A percentile compares a stretch with the other conserved stretches of the same genome.
These are phyloP conservation scores for Coniochaeta hoffmannii DNA, from an alignment of 2,329 filamentous ascomycete genomes.

Conservation along the genomic window DNA sequence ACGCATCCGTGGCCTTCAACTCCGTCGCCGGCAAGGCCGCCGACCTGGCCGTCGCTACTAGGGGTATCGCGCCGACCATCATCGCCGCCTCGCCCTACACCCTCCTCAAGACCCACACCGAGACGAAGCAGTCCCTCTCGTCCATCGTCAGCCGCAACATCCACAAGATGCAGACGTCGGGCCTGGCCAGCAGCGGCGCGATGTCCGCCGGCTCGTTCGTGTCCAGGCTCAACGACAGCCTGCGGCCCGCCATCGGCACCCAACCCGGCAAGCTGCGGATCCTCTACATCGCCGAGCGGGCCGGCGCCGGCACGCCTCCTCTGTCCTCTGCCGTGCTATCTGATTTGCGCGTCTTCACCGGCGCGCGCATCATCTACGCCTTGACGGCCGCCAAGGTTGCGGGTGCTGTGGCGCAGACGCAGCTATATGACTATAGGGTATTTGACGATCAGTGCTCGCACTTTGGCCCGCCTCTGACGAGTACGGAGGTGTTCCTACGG, in stretches of 20 bases:
- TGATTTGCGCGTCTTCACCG: conserved; percentile 74
- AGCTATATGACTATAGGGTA: conserved; percentile 77
- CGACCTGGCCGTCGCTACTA: conserved; percentile 65
- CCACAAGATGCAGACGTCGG: conserved; percentile 64
- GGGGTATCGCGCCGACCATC: conserved; percentile 72
- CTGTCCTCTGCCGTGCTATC: conserved; percentile 65
- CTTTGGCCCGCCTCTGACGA: conserved; percentile 76
- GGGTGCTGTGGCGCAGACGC: conserved; percentile 80
- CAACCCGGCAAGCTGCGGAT: conserved; percentile 70
- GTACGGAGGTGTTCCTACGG: conserved; percentile 68
- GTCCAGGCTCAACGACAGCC: conserved; percentile 52
- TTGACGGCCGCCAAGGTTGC: conserved; percentile 77
- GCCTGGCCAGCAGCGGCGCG: conserved; percentile 61
- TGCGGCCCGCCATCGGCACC: conserved; percentile 51
- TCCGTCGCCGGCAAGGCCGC: conserved; percentile 71
- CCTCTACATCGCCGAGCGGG: conserved; percentile 70
- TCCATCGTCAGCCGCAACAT: conserved; percentile 57
- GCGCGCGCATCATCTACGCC: conserved; percentile 76
- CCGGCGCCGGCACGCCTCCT: conserved; percentile 52
- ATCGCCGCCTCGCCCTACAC: conserved; percentile 71
- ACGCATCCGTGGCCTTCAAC: conserved; percentile 80
- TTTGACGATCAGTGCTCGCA: conserved; percentile 44
- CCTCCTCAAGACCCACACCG: conserved; percentile 58
- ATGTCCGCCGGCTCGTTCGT: conserved; percentile 63
- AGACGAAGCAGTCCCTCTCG: conserved; percentile 47